Evolutionary conservation across 148 eudicot species (phyloP), one percentile per base, ranked within the genome.

Genomic region (Camellia lanceoleosa): DNA sequence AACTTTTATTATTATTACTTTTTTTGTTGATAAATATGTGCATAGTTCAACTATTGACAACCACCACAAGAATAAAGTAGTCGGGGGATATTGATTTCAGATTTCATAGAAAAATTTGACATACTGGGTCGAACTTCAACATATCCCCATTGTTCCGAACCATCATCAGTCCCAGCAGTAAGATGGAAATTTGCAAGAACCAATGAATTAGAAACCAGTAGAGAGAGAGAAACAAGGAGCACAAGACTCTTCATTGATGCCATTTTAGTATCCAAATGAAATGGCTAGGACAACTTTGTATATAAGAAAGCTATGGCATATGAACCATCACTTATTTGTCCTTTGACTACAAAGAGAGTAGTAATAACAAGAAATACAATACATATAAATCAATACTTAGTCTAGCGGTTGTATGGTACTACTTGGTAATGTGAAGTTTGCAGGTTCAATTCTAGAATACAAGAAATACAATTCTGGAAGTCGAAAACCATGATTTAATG

Each of bases 51-150:
- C 38, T 30, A 30, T 30, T 30, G 16, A 47, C 30, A 44, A 7
- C 14, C 18, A 68, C 5, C 0, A 68, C 23, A 41, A 19, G 18
- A n/a, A 19, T 7, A 71, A 71, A 20, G 2, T 14, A 47, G 47
- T 1, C 0, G 8, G 3, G 11, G 4, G 51, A 71, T 71, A 47
- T 47, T 46, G 20, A 30, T 73, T 5, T 14, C 3, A 15, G 30
- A 38, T 10, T 2, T 15, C 16, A 30, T 49, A 14, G 16, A 7
- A 71, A 18, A 2, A 23, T 46, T 11, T 2, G 60, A 64, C 62
- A 5, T 71, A 79, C 81, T 71, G 46, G 81, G 69, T 8, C 81
- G 66, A 71, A 79, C 81, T 79, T 79, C 81, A 16, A 79, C 69
- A 2, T 70, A 79, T 20, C 81, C 81, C 81, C 81, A 79, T 61